A percentile compares a stretch with the other conserved stretches of the same genome.
Conservation (phyloP, 345 rosid species). For the Hibiscus tridactylites region DNA sequence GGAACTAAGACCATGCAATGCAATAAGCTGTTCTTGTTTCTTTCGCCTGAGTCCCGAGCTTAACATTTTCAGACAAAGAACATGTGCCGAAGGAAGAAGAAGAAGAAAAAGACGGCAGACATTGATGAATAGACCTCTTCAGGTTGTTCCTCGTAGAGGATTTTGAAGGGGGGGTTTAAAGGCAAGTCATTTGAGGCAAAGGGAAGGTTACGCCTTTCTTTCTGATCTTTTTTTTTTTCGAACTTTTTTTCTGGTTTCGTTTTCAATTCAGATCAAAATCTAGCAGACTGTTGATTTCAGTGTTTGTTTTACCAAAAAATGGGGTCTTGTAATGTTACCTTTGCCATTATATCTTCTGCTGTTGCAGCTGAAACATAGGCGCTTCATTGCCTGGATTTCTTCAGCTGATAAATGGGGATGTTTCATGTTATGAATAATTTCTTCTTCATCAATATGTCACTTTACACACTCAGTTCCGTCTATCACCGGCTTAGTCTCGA, state of each 20-base stretch:
- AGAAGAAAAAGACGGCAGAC: neutral
- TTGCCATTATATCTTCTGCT: neutral
- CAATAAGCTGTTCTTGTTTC: neutral
- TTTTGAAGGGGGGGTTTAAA: neutral
- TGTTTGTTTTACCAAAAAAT: neutral
- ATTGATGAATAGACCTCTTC: neutral
- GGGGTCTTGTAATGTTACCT: neutral
- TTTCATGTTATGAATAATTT: neutral
- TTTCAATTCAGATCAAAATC: neutral
- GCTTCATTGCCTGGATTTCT: neutral
- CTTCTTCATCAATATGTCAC: neutral
- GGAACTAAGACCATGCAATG: neutral
- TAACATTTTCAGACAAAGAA: neutral
- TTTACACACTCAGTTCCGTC: too few relatives aligned
- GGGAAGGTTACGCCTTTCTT: slow-evolving; percentile 25
- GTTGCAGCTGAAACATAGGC: neutral
- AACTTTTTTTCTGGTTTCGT: neutral
- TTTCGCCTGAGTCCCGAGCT: neutral
- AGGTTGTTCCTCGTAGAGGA: neutral
- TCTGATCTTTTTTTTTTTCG: slow-evolving; percentile 13
- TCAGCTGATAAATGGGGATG: neutral
- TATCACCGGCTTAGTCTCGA: too few relatives aligned
- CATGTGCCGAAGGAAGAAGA: slow-evolving; percentile 9
- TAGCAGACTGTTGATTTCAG: neutral
- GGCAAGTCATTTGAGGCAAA: slow-evolving; percentile 18